Evolutionary conservation across 192 early-diverging fungal species (phyloP), one percentile per base, ranked within the genome.

Genomic region (Coemansia sp.): DNA sequence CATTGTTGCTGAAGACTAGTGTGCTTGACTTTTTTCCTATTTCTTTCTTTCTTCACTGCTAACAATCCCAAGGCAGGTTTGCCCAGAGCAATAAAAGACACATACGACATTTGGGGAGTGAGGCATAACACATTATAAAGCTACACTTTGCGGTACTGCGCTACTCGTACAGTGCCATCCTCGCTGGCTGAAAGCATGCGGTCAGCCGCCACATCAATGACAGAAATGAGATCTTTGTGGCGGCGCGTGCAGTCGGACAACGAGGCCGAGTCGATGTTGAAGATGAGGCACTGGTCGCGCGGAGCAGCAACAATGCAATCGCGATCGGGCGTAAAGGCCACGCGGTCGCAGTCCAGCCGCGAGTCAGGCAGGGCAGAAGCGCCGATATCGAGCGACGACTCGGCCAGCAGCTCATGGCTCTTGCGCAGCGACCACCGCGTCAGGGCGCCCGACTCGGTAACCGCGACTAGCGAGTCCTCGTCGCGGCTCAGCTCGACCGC

Each of bases 341-440:
- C 69, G 7, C 78, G 69, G 47, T 75, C 72, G 11, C 52, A 51
- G 49, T 74, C 68, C 54, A 80, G 49, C 10, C 72, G 78, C 55
- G 66, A 72, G 47, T 81, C 73, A 25, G 57, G 52, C 3, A 63
- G 47, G 37, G 56, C 47, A 2, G 29, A 53, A 1, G 35, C 45
- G 17, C 37, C 63, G 5, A 81, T 63, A 45, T 41, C 53, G 37
- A 81, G 60, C 8, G 37, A 59, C 21, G 79, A 81, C 60, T 75
- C 72, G 6, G 79, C 79, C 1, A 72, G 60, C 73, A 81, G 69
- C 45, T 69, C 69, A 60, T 45, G 56, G 66, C 60, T 32, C 51
- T 63, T 67, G 17, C 73, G 62, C 23, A 81, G 66, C 48, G 79
- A 81, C 79, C 79, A 81, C 60, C 72, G 79, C 23, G 79, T 81